Evolutionary conservation across 2,329 filamentous ascomycete species (phyloP).

Genomic region (Blastomyces gilchristii): DNA sequence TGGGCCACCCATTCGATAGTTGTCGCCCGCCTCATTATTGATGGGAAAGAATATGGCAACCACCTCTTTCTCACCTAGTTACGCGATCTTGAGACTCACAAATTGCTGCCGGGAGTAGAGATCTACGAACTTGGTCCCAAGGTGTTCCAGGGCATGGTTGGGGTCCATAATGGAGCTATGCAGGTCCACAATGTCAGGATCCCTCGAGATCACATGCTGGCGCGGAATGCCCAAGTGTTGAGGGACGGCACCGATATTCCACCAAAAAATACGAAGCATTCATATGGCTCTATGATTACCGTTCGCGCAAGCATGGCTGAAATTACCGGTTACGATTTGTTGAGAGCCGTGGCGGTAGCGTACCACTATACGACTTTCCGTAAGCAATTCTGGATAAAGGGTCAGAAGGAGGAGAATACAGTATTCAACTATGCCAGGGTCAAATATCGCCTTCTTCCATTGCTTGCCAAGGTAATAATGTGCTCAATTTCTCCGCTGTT

Average conservation of each 20-base stretch:
- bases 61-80: conserved; percentile 25
- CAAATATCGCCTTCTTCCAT: conserved; percentile 17
- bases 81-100: conserved; percentile 20
- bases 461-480: conserved; percentile 15
- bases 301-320: conserved; percentile 23
- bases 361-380: conserved; percentile 22
- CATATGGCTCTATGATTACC: conserved; percentile 28
- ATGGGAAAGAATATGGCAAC: conserved; percentile 21
- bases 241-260: conserved; percentile 23
- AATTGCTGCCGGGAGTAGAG: conserved; percentile 21
- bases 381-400: conserved; percentile 15
- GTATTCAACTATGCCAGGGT: conserved; percentile 21
- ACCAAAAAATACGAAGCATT: conserved; percentile 24
- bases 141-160: conserved; percentile 18
- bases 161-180: conserved; percentile 25
- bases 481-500: not conserved
- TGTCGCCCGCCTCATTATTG: conserved; percentile 23
- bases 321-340: conserved; percentile 21
- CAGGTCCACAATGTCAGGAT: conserved; percentile 26
- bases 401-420: conserved; percentile 13
- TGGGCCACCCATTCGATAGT: conserved; percentile 24
- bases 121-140: conserved; percentile 24
- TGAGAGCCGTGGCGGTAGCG: conserved; percentile 28
- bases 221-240: conserved; percentile 22
- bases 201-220: conserved; percentile 26